Percentiles rank a stretch among this genome's conserved stretches.
Conservation (phyloP, 192 early-diverging fungal species). For the Spizellomyces sp. region DNA sequence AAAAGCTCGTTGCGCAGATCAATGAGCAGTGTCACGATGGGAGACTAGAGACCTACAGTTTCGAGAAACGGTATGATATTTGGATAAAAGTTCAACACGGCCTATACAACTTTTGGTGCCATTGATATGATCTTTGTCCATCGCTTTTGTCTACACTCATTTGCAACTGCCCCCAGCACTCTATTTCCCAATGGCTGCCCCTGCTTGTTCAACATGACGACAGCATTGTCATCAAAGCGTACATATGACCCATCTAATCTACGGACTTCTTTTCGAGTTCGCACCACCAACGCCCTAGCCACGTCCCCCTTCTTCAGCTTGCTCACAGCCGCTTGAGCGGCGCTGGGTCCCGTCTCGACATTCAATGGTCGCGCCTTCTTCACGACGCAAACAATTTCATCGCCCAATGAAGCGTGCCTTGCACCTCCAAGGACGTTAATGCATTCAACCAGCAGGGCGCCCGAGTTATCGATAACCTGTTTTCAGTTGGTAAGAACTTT, state of each 20-base stretch:
- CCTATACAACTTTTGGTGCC: slow-evolving; percentile 86
- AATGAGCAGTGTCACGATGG: not conserved
- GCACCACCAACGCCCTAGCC: slow-evolving; percentile 84
- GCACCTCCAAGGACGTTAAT: slow-evolving; percentile 81
- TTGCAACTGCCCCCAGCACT: slow-evolving; percentile 86
- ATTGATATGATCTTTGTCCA: slow-evolving; percentile 95
- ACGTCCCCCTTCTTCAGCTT: slow-evolving; percentile 96
- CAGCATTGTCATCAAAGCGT: slow-evolving; percentile 97
- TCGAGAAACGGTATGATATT: not conserved
- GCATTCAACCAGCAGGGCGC: slow-evolving; percentile 90
- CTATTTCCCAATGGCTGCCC: slow-evolving; percentile 93
- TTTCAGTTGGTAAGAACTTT: not conserved
- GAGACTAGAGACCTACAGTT: too few relatives aligned
- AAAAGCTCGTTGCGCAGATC: slow-evolving; percentile 8
- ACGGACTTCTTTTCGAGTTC: slow-evolving; percentile 84
- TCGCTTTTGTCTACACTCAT: slow-evolving; percentile 88
- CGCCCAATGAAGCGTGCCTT: slow-evolving; percentile 60
- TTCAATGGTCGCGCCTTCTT: slow-evolving; percentile 86
- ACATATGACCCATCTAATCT: slow-evolving; percentile 90
- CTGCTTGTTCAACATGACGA: slow-evolving; percentile 91
- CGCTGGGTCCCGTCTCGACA: slow-evolving; percentile 17
- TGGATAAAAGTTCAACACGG: not conserved
- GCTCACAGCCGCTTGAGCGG: slow-evolving; percentile 41
- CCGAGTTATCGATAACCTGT: slow-evolving; percentile 96
- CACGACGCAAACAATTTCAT: slow-evolving; percentile 95